Evolutionary conservation across 2,329 filamentous ascomycete genomes (phyloP).

Genomic region (Ceratocystis harringtonii): DNA sequence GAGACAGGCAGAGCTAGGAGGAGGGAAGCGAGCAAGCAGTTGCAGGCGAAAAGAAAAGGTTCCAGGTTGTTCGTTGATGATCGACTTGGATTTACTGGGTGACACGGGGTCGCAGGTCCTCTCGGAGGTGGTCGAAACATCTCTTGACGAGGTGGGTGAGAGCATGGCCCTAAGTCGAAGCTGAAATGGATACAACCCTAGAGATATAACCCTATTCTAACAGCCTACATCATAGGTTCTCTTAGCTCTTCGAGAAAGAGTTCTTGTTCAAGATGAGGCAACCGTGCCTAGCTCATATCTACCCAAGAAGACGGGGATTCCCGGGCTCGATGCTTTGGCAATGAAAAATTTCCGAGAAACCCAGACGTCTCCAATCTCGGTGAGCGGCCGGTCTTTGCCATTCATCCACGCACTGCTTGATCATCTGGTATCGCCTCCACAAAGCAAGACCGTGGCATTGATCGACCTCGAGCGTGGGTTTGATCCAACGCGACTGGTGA

Average conservation of each 20-base stretch:
- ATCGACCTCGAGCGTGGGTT: slow-evolving; percentile 43
- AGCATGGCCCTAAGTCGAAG: slow-evolving; percentile 20
- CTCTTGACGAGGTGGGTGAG: slow-evolving; percentile 47
- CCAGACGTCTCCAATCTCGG: slow-evolving; percentile 32
- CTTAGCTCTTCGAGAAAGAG: slow-evolving; percentile 18
- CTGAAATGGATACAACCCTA: slow-evolving; percentile 13
- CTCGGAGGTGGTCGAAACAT: slow-evolving; percentile 40
- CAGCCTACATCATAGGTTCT: slow-evolving; percentile 19
- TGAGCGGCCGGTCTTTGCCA: slow-evolving; percentile 39
- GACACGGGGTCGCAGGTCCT: slow-evolving; percentile 36
- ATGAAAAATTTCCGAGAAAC: slow-evolving; percentile 34
- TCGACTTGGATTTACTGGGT: slow-evolving; percentile 26
- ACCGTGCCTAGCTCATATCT: slow-evolving; percentile 13
- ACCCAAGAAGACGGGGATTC: slow-evolving; percentile 28
- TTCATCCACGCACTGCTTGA: slow-evolving; percentile 42
- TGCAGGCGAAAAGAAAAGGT: neutral
- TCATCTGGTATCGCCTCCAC: slow-evolving; percentile 34
- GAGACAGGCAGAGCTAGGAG: neutral
- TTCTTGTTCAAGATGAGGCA: slow-evolving; percentile 15
- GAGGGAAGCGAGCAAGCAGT: neutral
- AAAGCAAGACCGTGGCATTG: slow-evolving; percentile 35
- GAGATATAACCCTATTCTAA: slow-evolving; percentile 22
- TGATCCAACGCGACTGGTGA: slow-evolving; percentile 34
- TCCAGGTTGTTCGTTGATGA: neutral
- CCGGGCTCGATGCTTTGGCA: slow-evolving; percentile 33